Percentiles rank a stretch among this genome's conserved stretches.
Conservation (phyloP, 1,284 basidiomycete species). For the Agaricales sp. region DNA sequence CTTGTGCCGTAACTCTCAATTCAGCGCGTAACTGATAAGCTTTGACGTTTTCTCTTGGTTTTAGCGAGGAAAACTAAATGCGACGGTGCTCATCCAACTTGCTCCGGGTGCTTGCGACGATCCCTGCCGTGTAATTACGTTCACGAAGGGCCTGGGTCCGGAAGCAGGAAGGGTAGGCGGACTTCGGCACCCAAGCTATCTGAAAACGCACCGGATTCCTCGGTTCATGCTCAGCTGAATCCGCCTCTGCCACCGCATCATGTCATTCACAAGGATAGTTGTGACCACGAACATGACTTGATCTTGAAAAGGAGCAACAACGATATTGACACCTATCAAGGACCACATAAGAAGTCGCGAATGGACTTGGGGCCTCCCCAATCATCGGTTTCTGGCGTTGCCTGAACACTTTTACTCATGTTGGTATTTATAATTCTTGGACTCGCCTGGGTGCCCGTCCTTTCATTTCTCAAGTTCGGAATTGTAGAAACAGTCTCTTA, state of each 20-base stretch:
- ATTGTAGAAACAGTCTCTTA: slow-evolving; percentile 10
- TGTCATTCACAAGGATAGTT: slow-evolving; percentile 24
- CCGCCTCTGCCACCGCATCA: slow-evolving; percentile 36
- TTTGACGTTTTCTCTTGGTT: slow-evolving; percentile 10
- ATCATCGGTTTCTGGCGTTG: slow-evolving; percentile 26
- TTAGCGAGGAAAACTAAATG: slow-evolving; percentile 77
- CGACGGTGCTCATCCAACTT: slow-evolving; percentile 69
- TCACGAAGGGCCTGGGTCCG: slow-evolving; percentile 38
- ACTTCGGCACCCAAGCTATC: slow-evolving; percentile 32
- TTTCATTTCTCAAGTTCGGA: neutral
- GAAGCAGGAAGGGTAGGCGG: slow-evolving; percentile 18
- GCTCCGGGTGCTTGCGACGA: slow-evolving; percentile 66
- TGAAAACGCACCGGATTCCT: slow-evolving; percentile 30
- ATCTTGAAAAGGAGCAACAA: slow-evolving; percentile 36
- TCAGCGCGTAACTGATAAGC: slow-evolving; percentile 4
- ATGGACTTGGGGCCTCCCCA: slow-evolving; percentile 26
- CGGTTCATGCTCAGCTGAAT: slow-evolving; percentile 44
- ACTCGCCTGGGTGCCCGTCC: neutral
- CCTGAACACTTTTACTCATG: slow-evolving; percentile 14
- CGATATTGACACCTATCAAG: slow-evolving; percentile 22
- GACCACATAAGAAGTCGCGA: slow-evolving; percentile 45
- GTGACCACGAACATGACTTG: slow-evolving; percentile 25
- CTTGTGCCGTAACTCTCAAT: too few species aligned
- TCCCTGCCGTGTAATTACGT: slow-evolving; percentile 68
- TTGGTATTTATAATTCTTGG: neutral